Evolutionary conservation across 805 yeast genomes (phyloP).

Genomic region (Blastobotrys robertii): DNA sequence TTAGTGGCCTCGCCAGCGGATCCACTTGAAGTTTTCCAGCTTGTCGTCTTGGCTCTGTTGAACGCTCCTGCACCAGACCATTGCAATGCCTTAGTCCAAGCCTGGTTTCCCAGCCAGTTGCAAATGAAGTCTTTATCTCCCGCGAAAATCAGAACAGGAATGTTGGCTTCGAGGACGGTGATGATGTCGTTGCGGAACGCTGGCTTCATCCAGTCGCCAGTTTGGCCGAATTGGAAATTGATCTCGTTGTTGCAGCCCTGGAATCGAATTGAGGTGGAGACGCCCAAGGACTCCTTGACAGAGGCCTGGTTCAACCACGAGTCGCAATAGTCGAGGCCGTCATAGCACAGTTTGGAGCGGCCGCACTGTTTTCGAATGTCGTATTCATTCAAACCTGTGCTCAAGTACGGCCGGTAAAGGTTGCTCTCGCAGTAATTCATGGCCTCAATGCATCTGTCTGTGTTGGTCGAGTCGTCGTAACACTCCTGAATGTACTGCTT

Average conservation of each 20-base stretch:
- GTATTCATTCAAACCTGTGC: constrained; percentile 51
- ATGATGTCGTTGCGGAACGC: constrained; percentile 67
- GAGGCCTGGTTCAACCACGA: constrained; percentile 62
- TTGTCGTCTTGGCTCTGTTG: constrained; percentile 25
- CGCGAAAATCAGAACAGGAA: constrained; percentile 81
- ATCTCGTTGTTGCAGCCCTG: constrained; percentile 49
- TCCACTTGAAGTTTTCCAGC: constrained; percentile 22
- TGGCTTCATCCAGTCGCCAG: constrained; percentile 75
- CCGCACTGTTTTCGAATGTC: constrained; percentile 45
- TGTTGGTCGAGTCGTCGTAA: constrained; percentile 50
- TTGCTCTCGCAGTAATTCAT: constrained; percentile 43
- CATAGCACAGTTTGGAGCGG: constrained; percentile 50
- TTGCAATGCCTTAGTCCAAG: constrained; percentile 63
- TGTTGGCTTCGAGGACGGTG: constrained; percentile 52
- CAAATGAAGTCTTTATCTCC: constrained; percentile 93
- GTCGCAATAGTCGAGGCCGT: constrained; percentile 60
- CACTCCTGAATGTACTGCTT: constrained; percentile 50
- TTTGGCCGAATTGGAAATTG: constrained; percentile 64
- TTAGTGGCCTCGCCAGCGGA: constrained; percentile 47
- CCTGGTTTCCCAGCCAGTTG: constrained; percentile 89
- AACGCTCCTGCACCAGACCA: constrained; percentile 52
- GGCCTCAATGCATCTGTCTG: constrained; percentile 67
- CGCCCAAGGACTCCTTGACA: constrained; percentile 74
- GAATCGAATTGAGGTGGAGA: constrained; percentile 29
- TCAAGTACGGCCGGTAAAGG: constrained; percentile 40